phyloP scores from a whole-genome alignment of 2,329 filamentous ascomycete species.

The Apiospora marii region DNA sequence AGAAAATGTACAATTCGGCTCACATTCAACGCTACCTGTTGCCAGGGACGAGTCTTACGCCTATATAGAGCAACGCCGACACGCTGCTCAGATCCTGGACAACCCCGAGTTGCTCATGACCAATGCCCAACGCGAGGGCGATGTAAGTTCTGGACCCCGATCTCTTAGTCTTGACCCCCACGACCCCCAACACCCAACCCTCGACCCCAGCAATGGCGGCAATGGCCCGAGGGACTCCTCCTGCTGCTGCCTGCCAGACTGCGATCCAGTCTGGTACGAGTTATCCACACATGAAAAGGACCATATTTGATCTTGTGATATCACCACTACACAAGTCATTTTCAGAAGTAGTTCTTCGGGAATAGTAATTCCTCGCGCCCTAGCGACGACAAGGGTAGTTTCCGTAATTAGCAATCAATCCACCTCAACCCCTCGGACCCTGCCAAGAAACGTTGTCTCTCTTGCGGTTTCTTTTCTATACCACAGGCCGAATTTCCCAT shows the following conservation, averaged over 20 bases:
- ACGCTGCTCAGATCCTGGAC: slow-evolving; percentile 62
- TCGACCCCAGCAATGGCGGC: slow-evolving; percentile 1
- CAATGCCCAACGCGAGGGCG: slow-evolving; percentile 60
- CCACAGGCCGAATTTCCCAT: not conserved
- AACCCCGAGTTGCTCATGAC: slow-evolving; percentile 67
- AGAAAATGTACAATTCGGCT: not conserved
- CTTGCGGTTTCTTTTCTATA: not conserved
- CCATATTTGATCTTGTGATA: not conserved
- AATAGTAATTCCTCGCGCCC: not conserved
- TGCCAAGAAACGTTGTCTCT: not conserved
- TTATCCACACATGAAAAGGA: not conserved
- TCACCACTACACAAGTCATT: not conserved
- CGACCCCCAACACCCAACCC: not conserved
- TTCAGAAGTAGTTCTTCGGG: not conserved
- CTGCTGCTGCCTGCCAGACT: not conserved
- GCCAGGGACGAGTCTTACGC: slow-evolving; percentile 49
- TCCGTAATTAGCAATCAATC: not conserved
- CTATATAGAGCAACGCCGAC: slow-evolving; percentile 52
- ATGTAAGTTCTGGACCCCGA: slow-evolving; percentile 52
- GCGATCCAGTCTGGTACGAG: not conserved
- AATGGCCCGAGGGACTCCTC: slow-evolving; percentile 3
- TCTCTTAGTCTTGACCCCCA: slow-evolving; percentile 12
- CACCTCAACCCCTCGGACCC: not conserved
- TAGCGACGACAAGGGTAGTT: not conserved
- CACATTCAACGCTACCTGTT: not conserved